These are phyloP conservation scores for Carex arenaria DNA, from an alignment of 202 grass and related monocot genomes.

Conservation along the genomic window DNA sequence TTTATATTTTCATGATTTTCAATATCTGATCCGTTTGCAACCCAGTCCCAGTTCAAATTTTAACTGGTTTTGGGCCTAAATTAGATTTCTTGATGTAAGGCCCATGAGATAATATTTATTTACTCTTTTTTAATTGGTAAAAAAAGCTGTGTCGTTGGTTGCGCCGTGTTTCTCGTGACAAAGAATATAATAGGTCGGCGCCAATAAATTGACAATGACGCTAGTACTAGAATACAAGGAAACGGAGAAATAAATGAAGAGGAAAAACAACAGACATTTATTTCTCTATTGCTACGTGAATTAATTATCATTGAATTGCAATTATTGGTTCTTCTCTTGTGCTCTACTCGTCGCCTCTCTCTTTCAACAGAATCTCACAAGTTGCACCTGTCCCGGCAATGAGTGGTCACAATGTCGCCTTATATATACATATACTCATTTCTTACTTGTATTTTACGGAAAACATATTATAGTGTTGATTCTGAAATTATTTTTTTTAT, in stretches of 20 bases:
- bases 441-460: background rate
- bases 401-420: background rate
- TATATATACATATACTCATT: no score
- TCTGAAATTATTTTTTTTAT: background rate
- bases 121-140: background rate
- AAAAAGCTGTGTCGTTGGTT: background rate
- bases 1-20: no score
- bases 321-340: background rate
- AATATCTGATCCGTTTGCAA: no score
- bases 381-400: background rate
- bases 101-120: background rate
- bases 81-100: background rate
- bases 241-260: background rate
- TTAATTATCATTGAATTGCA: background rate
- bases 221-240: background rate
- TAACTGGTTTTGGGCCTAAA: background rate
- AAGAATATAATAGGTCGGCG: background rate
- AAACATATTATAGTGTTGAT: background rate
- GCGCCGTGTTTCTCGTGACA: background rate
- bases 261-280: background rate
- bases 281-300: background rate
- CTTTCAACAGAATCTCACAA: constrained; percentile 1
- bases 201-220: background rate
- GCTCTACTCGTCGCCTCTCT: background rate
- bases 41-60: background rate